Evolutionary conservation across 23 red algal species (phyloP), one percentile per base, ranked within the genome.

Genomic region (Chondrus crispus): DNA sequence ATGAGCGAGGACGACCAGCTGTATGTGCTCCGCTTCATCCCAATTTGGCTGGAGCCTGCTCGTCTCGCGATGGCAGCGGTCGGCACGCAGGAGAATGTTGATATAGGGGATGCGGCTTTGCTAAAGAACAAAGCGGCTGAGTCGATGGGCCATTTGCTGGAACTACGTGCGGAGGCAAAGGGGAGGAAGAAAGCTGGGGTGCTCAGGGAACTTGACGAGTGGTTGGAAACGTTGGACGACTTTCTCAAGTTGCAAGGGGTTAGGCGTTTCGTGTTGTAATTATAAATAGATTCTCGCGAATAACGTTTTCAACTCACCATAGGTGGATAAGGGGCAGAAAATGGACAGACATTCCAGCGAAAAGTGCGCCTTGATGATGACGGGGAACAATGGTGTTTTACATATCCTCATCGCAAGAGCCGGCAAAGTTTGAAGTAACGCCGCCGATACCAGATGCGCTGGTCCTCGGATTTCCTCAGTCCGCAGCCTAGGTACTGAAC

Each of bases 31-130:
- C 41, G 85, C 1, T 89, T 62, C 48, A 50, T 51, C 26, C 44
- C 85, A 16, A 33, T 89, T 12, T 89, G 85, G 85, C 46, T 89
- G n/a, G 46, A 89, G 49, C 85, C 85, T 2, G 85, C 60, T 12
- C 66, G 85, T 4, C 68, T 78, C 2, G 85, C 85, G 16, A 78
- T 76, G 69, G 18, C 30, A 33, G 18, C 38, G 10, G 20, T 89
- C 50, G 44, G 68, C n/a, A 36, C 42, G 33, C 85, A 78, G 32
- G 38, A 49, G 16, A 20, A 42, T 48, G 85, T 76, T 11, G 44
- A 30, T 43, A 18, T 63, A 5, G 13, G 30, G 7, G 85, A 89
- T 62, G 16, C 47, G 40, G 66, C 55, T 28, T 24, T 30, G 7
- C 28, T 76, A 19, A 40, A 26, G 24, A 68, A 3, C 12, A 76